Base-by-base conservation (phyloP, 2,329 filamentous ascomycete species). In the Thermomyces lanuginosus region DNA sequence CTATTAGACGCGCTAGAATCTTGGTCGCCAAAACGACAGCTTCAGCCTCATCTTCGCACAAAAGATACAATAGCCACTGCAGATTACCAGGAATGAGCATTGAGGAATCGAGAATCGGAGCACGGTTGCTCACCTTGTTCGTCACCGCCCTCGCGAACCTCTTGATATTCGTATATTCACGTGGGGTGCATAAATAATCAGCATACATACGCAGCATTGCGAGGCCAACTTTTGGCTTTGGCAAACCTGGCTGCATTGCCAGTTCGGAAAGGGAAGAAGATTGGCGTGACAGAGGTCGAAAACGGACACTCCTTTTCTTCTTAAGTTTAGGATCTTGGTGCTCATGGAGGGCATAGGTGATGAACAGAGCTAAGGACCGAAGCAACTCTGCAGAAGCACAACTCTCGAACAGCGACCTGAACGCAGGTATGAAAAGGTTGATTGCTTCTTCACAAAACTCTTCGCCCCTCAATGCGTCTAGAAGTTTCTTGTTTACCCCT, bases 91-190 rank as follows among this genome's bases (percentile, higher is more conserved):
- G 9, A 21, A 22, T 6, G n/a, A 14, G 9, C 10, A 14, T 15
- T 16, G 8, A 9, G 6, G 11, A n/a, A 18, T 12, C 17, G 8
- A 26, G 6, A 8, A 25, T 20, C 20, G 20, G 8, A 16, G 5
- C 15, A 16, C 11, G 10, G n/a, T 23, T 35, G 51, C 61, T 44
- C 59, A 82, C 79, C 66, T 92, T 92, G 41, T 92, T 92, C 12
- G 86, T 93, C 6, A 98, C 86, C 1, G 86, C 91, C 44, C 77
- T 79, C 4, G 83, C 81, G 59, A 98, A 95, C 41, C 83, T 89
- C 44, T 75, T 72, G 30, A 92, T 77, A 34, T 76, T 72, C 8
- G 60, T 60, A 6, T 66, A 56, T 36, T 75, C 81, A 12, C 66
- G 66, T 40, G 71, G 70, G 34, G 80, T 72, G 42, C 83, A 92